These are phyloP conservation scores for Discostella stelligeroides DNA, from an alignment of 108 stramenopile species.

Conservation along the genomic window DNA sequence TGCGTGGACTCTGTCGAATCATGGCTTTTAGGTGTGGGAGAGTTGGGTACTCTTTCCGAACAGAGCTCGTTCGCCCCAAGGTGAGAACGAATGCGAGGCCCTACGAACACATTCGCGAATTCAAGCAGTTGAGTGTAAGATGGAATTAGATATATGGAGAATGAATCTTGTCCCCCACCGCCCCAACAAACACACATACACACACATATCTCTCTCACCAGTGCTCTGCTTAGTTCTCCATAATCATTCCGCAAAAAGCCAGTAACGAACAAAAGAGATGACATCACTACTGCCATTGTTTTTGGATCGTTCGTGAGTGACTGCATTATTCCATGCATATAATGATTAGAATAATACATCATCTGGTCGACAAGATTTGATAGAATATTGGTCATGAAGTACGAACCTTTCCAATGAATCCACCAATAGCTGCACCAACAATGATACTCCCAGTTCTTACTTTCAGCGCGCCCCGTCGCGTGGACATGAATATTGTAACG, in stretches of 20 bases:
- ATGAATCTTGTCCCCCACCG: too few species aligned
- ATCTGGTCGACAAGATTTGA: too few species aligned
- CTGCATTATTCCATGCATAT: slow-evolving; percentile 9
- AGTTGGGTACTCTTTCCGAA: slow-evolving; percentile 73
- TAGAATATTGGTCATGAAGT: too few species aligned
- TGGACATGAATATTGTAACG: slow-evolving; percentile 70
- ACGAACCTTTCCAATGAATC: slow-evolving; percentile 67
- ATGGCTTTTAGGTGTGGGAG: slow-evolving; percentile 65
- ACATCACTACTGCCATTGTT: slow-evolving; percentile 29
- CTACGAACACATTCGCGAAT: background rate
- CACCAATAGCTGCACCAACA: slow-evolving; percentile 55
- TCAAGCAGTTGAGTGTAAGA: too few species aligned
- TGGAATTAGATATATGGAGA: too few species aligned
- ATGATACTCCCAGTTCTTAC: slow-evolving; percentile 54
- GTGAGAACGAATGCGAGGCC: slow-evolving; percentile 67
- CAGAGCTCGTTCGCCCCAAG: slow-evolving; percentile 51
- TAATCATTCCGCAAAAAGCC: slow-evolving; percentile 71
- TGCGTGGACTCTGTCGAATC: slow-evolving; percentile 53
- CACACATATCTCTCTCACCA: slow-evolving; percentile 20
- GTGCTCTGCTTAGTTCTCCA: slow-evolving; percentile 73
- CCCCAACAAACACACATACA: too few species aligned
- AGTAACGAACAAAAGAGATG: slow-evolving; percentile 44
- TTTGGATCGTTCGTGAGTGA: slow-evolving; percentile 47
- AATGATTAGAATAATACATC: slow-evolving; percentile 18
- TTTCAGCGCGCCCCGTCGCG: slow-evolving; percentile 54